phyloP scores from a whole-genome alignment of 2,329 filamentous ascomycete genomes.

The Dactylonectria estremocensis region DNA sequence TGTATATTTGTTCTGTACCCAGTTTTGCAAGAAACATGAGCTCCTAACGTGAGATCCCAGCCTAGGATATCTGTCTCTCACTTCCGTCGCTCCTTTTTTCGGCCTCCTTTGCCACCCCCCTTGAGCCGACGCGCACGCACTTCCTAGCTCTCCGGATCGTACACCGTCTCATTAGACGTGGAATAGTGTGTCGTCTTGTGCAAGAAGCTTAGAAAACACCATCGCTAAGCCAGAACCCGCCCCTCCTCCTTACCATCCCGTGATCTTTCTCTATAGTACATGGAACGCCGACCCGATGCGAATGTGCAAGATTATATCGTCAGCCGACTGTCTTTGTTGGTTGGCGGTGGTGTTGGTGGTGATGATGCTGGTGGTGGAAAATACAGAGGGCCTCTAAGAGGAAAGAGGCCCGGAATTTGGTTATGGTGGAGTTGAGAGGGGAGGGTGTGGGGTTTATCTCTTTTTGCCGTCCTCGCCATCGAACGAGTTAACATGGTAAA shows the following conservation, averaged over 20 bases:
- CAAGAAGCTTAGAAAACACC: constrained; percentile 42
- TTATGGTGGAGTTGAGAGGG: constrained; percentile 48
- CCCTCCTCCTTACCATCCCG: constrained; percentile 34
- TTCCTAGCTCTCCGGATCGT: constrained; percentile 32
- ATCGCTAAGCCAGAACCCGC: constrained; percentile 45
- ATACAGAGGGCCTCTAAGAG: constrained; percentile 37
- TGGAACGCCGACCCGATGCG: constrained; percentile 55
- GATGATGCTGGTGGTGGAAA: constrained; percentile 28
- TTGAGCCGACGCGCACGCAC: constrained; percentile 2
- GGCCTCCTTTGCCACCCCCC: background rate
- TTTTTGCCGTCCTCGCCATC: constrained; percentile 15
- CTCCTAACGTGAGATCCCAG: constrained; percentile 27
- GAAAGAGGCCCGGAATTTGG: constrained; percentile 26
- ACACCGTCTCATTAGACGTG: constrained; percentile 40
- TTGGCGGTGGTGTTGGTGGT: constrained; percentile 35
- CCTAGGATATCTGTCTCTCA: constrained; percentile 23
- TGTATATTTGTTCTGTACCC: constrained; percentile 45
- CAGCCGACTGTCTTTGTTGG: constrained; percentile 37
- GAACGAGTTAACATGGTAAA: constrained; percentile 27
- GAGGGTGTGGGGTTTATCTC: constrained; percentile 15
- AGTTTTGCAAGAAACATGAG: constrained; percentile 30
- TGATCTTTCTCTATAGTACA: constrained; percentile 51
- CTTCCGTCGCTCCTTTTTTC: background rate
- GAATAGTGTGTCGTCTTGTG: constrained; percentile 29
- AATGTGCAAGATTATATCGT: constrained; percentile 41